phyloP scores from a whole-genome alignment of 2,329 filamentous ascomycete genomes.

The Cladosporium austrohemisphaericum region DNA sequence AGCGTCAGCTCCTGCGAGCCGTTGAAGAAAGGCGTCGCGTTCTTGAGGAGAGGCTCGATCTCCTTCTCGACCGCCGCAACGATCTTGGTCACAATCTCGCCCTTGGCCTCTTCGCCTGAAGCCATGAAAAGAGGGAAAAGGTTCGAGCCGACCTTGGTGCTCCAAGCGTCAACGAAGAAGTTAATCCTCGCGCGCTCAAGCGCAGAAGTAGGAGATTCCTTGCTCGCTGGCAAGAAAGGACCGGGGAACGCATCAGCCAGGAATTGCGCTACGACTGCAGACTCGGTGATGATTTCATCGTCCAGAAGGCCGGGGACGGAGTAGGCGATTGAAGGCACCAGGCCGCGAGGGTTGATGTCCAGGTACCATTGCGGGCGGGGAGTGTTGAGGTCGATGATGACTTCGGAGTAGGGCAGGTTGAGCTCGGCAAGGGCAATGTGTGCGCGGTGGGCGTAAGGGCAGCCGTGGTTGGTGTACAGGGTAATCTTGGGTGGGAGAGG shows the following conservation, averaged over 20 bases:
- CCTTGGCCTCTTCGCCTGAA: slow-evolving; percentile 41
- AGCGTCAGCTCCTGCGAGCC: slow-evolving; percentile 57
- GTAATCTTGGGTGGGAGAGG: slow-evolving; percentile 49
- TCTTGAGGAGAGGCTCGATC: slow-evolving; percentile 64
- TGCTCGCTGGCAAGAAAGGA: slow-evolving; percentile 58
- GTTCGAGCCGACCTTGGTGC: slow-evolving; percentile 54
- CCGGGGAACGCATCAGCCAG: slow-evolving; percentile 66
- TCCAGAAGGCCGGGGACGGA: slow-evolving; percentile 43
- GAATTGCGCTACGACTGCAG: slow-evolving; percentile 69
- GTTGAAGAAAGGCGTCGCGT: slow-evolving; percentile 45
- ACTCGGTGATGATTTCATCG: slow-evolving; percentile 66
- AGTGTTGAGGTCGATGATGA: slow-evolving; percentile 60
- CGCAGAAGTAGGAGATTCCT: slow-evolving; percentile 51
- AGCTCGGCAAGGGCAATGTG: slow-evolving; percentile 34
- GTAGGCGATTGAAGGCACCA: slow-evolving; percentile 69
- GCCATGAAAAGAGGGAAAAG: slow-evolving; percentile 46
- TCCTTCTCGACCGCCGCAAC: slow-evolving; percentile 62
- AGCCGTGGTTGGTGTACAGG: slow-evolving; percentile 67
- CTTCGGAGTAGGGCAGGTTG: slow-evolving; percentile 32
- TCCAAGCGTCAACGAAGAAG: slow-evolving; percentile 71
- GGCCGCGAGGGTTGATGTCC: slow-evolving; percentile 71
- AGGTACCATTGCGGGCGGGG: slow-evolving; percentile 73
- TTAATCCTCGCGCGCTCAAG: slow-evolving; percentile 62
- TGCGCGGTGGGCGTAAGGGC: slow-evolving; percentile 72
- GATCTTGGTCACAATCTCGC: slow-evolving; percentile 48